Percentiles rank a stretch among this genome's conserved stretches.
phyloP scores from a whole-genome alignment of 805 yeast genomes.

The Starmerella apis region DNA sequence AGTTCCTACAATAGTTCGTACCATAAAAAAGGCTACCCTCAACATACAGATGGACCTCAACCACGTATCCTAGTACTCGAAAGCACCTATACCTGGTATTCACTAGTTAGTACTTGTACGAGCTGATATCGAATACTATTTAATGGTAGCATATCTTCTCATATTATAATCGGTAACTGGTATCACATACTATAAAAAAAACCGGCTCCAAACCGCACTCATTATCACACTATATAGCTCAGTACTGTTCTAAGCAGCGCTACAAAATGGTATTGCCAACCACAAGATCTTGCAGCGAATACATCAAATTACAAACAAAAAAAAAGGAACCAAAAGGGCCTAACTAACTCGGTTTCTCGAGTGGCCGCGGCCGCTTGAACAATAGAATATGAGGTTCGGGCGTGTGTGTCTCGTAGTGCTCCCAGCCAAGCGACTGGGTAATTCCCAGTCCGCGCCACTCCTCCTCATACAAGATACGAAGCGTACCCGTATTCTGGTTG shows the following conservation, averaged over 20 bases:
- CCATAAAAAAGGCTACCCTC: no score
- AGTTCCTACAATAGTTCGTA: no score
- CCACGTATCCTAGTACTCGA: no score
- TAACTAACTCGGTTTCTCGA: slow-evolving; percentile 11
- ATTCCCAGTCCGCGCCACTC: slow-evolving; percentile 99
- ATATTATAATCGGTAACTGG: no score
- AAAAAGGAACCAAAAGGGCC: not conserved
- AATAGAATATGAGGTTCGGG: slow-evolving; percentile 96
- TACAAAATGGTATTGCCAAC: not conserved
- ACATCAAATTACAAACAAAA: not conserved
- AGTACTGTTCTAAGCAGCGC: not conserved
- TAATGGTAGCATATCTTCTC: no score
- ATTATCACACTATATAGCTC: no score
- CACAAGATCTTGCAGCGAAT: not conserved
- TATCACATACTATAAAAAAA: no score
- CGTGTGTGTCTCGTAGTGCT: slow-evolving; percentile 92
- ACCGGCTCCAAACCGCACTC: no score
- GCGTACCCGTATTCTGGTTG: slow-evolving; percentile 84
- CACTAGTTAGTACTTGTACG: no score
- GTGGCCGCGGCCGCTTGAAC: slow-evolving; percentile 42
- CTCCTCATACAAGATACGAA: slow-evolving; percentile 81
- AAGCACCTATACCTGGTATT: no score
- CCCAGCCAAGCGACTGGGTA: slow-evolving; percentile 97
- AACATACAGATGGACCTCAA: no score
- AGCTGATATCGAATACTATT: no score